phyloP scores from a whole-genome alignment of 2,329 filamentous ascomycete species.

The Aspergillus bombycis region DNA sequence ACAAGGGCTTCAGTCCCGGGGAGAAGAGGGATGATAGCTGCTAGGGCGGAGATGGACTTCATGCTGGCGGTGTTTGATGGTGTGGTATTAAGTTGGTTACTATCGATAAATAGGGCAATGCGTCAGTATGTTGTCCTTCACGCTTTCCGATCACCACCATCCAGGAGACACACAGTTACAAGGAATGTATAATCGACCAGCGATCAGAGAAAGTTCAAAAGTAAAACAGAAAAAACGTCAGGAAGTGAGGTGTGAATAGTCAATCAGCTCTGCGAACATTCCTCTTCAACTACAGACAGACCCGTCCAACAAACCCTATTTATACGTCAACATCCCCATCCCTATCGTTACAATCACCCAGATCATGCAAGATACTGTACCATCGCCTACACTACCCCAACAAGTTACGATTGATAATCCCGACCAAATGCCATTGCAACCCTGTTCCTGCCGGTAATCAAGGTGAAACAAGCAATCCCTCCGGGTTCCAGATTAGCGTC shows the following conservation, averaged over 20 bases:
- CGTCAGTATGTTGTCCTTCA: background rate
- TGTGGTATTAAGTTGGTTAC: background rate
- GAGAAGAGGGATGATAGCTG: constrained; percentile 14
- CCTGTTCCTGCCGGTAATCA: background rate
- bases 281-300: background rate
- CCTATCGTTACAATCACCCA: background rate
- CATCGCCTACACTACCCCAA: background rate
- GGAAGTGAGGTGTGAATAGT: background rate
- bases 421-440: background rate
- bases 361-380: background rate
- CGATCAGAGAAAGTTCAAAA: background rate
- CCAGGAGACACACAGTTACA: background rate
- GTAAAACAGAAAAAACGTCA: background rate
- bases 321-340: background rate
- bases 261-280: background rate
- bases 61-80: constrained; percentile 11
- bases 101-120: background rate
- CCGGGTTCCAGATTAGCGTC: background rate
- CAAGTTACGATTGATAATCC: background rate
- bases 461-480: background rate
- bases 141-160: background rate
- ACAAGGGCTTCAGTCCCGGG: constrained; percentile 18
- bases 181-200: background rate
- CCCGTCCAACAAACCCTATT: background rate
- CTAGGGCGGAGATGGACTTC: constrained; percentile 14